Conservation (phyloP, 345 rosid genomes). For the Aquilaria yunnanensis region DNA sequence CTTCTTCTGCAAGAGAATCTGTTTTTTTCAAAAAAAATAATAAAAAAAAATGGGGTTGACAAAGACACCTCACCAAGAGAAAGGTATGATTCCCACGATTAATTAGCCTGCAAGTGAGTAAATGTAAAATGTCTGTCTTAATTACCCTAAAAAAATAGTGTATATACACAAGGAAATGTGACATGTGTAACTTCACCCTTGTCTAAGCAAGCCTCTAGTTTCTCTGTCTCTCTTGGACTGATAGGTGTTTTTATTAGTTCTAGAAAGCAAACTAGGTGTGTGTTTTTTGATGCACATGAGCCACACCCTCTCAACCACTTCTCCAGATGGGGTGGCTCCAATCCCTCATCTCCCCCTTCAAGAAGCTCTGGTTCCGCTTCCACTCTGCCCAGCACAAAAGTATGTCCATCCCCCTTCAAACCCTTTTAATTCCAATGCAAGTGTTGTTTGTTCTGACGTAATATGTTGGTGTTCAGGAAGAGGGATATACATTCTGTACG, state of each 20-base stretch:
- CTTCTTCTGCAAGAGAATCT: slow-evolving; percentile 41
- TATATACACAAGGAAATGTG: slow-evolving; percentile 6
- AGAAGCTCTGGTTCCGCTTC: slow-evolving; percentile 84
- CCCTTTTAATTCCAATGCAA: background rate
- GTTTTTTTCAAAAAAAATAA: too few relatives aligned
- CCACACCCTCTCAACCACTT: slow-evolving; percentile 27
- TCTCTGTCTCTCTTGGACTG: slow-evolving; percentile 7
- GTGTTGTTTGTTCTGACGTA: background rate
- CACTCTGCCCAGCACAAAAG: slow-evolving; percentile 71
- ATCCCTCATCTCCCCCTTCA: slow-evolving; percentile 86
- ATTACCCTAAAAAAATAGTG: background rate
- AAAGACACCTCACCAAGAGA: slow-evolving; percentile 57
- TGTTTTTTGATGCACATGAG: slow-evolving; percentile 27
- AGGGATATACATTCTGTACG: slow-evolving; percentile 88
- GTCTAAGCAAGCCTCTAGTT: slow-evolving; percentile 34
- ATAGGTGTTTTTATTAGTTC: too few relatives aligned
- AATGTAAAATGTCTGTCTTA: slow-evolving; percentile 5
- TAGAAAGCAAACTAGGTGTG: too few relatives aligned
- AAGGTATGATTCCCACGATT: slow-evolving; percentile 31
- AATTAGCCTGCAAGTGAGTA: slow-evolving; percentile 33
- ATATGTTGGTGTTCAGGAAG: slow-evolving; percentile 38
- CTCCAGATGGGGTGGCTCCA: slow-evolving; percentile 72
- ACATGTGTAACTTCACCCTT: slow-evolving; percentile 19
- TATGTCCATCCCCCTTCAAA: slow-evolving; percentile 18
- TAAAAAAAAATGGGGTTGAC: slow-evolving; percentile 27